Conservation (phyloP, 257 asterid species). For the Jacaranda copaia region DNA sequence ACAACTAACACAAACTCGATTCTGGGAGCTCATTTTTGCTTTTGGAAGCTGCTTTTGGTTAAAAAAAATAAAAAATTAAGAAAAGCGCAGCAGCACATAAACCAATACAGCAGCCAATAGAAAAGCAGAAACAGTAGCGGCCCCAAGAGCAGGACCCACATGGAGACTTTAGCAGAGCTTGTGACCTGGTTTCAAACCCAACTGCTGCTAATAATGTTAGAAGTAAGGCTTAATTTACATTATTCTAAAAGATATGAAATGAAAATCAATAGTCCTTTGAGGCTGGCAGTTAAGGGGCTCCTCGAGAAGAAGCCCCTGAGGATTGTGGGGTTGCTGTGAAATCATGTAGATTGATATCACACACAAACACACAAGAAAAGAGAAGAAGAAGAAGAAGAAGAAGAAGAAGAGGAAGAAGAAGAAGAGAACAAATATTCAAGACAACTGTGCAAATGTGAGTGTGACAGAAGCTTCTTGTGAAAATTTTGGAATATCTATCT, state of each 20-base stretch:
- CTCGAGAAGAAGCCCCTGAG: conserved; percentile 6
- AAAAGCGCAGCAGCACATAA: too few species aligned
- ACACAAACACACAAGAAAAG: background rate
- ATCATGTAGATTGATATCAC: background rate
- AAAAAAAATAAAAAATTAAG: too few species aligned
- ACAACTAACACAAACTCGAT: conserved; percentile 21
- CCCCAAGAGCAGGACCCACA: conserved; percentile 1
- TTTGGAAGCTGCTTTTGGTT: background rate
- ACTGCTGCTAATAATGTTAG: conserved; percentile 23
- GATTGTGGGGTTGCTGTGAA: conserved; percentile 1
- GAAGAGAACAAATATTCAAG: background rate
- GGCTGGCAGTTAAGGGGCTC: background rate
- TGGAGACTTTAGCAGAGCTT: background rate
- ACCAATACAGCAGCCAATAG: conserved; percentile 6
- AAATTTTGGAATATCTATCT: background rate
- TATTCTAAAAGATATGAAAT: conserved; percentile 1
- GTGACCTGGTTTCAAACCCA: background rate
- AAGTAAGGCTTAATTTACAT: background rate
- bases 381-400: too few species aligned
- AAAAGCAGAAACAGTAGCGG: conserved; percentile 17
- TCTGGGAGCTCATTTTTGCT: background rate
- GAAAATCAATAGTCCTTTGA: background rate
- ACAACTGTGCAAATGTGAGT: conserved; percentile 1
- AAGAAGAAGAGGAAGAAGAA: background rate
- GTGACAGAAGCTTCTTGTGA: background rate